Percentiles rank a stretch among this genome's conserved stretches.
phyloP scores from a whole-genome alignment of 805 yeast genomes.

The Candida caryicola region DNA sequence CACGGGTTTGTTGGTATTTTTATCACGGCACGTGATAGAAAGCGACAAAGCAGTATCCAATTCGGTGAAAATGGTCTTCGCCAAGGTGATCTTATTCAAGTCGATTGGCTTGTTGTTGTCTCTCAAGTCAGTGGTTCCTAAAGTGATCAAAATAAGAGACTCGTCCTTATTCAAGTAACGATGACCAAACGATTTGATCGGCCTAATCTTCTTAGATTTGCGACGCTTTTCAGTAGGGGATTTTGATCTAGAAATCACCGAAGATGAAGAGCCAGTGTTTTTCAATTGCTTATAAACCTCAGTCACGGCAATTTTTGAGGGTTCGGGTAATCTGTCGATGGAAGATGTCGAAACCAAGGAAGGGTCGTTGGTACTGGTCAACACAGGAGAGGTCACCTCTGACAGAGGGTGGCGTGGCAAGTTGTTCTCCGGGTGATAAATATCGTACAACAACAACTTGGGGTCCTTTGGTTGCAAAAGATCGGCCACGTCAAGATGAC shows the following conservation, averaged over 20 bases:
- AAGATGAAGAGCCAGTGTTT: conserved; percentile 20
- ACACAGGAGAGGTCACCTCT: conserved; percentile 5
- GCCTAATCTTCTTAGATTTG: conserved; percentile 33
- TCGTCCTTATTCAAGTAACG: conserved; percentile 62
- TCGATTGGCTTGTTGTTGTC: conserved; percentile 57
- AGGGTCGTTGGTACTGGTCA: conserved; percentile 1
- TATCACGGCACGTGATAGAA: conserved; percentile 47
- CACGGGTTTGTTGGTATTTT: conserved; percentile 23
- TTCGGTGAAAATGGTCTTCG: conserved; percentile 76
- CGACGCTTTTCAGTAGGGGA: conserved; percentile 15
- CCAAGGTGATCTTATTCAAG: conserved; percentile 69
- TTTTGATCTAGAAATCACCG: conserved; percentile 14
- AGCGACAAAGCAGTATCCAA: conserved; percentile 85
- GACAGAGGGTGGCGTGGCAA: conserved; percentile 17
- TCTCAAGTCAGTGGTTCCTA: conserved; percentile 83
- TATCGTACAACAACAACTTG: conserved; percentile 34
- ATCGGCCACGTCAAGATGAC: conserved; percentile 71
- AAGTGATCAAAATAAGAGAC: conserved; percentile 71
- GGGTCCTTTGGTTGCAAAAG: conserved; percentile 50
- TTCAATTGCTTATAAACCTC: conserved; percentile 42
- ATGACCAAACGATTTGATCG: conserved; percentile 85
- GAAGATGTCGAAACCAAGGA: conserved; percentile 24
- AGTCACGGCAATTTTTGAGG: conserved; percentile 27
- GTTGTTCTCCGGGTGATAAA: conserved; percentile 34
- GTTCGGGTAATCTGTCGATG: conserved; percentile 37